phyloP scores from a whole-genome alignment of 139 green algal genomes.

The Desmodesmus armatus region DNA sequence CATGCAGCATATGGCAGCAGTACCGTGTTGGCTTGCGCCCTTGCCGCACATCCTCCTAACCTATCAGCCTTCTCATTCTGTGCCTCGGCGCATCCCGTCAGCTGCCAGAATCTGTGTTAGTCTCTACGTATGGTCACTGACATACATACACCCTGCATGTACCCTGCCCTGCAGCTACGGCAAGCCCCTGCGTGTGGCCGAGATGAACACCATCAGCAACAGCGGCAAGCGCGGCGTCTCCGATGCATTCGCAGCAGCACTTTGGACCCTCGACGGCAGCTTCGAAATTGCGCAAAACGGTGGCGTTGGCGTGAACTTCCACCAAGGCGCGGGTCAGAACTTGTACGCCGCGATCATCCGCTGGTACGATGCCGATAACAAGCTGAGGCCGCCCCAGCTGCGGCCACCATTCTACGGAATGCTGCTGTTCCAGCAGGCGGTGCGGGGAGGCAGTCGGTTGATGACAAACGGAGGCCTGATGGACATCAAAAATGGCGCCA shows the following conservation, averaged over 20 bases:
- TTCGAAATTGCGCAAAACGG: slow-evolving; percentile 41
- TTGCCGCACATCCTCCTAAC: too few relatives aligned
- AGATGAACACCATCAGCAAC: slow-evolving; percentile 54
- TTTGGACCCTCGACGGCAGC: slow-evolving; percentile 45
- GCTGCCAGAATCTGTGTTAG: too few relatives aligned
- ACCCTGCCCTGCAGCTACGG: slow-evolving; percentile 26
- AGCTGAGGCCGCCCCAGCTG: not conserved
- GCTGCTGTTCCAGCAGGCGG: slow-evolving; percentile 27
- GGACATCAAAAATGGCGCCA: not conserved
- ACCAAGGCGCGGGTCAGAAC: slow-evolving; percentile 50
- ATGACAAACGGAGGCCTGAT: not conserved
- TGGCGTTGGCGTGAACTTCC: slow-evolving; percentile 38
- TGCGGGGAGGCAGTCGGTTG: slow-evolving; percentile 18
- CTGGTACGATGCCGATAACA: slow-evolving; percentile 32
- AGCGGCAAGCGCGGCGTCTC: slow-evolving; percentile 45
- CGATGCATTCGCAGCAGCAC: slow-evolving; percentile 34
- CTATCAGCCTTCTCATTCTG: too few relatives aligned
- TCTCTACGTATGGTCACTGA: too few relatives aligned
- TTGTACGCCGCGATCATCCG: slow-evolving; percentile 43
- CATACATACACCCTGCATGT: too few relatives aligned
- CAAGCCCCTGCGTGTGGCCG: slow-evolving; percentile 46
- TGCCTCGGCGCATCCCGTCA: too few relatives aligned
- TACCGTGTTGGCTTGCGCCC: too few relatives aligned
- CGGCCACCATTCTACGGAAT: slow-evolving; percentile 41
- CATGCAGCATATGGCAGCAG: too few relatives aligned